phyloP scores from a whole-genome alignment of 1,284 basidiomycete species.

The Erythrobasidium hasegawianum region DNA sequence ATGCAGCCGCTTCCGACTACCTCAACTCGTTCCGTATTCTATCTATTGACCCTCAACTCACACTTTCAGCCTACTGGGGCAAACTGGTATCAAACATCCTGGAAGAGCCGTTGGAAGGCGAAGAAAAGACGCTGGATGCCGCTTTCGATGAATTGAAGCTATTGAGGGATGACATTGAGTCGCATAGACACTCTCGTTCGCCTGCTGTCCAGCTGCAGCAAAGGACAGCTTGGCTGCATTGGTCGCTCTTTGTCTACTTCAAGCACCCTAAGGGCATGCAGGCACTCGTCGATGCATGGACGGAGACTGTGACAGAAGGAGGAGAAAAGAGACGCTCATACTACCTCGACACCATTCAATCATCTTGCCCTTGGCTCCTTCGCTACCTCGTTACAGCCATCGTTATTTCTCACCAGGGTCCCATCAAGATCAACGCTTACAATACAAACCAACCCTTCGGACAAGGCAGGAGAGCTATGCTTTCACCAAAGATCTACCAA shows the following conservation, averaged over 20 bases:
- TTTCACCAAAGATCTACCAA: slow-evolving; percentile 54
- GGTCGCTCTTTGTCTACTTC: slow-evolving; percentile 98
- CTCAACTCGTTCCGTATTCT: slow-evolving; percentile 98
- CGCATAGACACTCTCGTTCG: slow-evolving; percentile 53
- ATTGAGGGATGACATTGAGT: slow-evolving; percentile 85
- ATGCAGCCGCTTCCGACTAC: slow-evolving; percentile 92
- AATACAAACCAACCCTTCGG: slow-evolving; percentile 21
- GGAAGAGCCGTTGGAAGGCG: slow-evolving; percentile 57
- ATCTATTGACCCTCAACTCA: slow-evolving; percentile 85
- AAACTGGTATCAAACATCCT: slow-evolving; percentile 96
- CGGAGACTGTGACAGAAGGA: slow-evolving; percentile 53
- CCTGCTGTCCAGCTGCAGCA: slow-evolving; percentile 76
- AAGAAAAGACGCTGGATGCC: slow-evolving; percentile 69
- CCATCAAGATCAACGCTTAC: slow-evolving; percentile 39
- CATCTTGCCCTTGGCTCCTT: slow-evolving; percentile 88
- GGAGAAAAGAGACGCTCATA: slow-evolving; percentile 31
- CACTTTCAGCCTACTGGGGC: slow-evolving; percentile 94
- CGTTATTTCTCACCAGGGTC: slow-evolving; percentile 74
- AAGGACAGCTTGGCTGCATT: slow-evolving; percentile 96
- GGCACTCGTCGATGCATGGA: slow-evolving; percentile 93
- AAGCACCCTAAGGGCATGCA: slow-evolving; percentile 89
- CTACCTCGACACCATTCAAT: slow-evolving; percentile 98
- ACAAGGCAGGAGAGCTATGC: slow-evolving; percentile 31
- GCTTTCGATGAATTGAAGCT: slow-evolving; percentile 91
- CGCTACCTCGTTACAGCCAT: slow-evolving; percentile 91